Conservation (phyloP, 495 filamentous ascomycete species). For the Durotheca rogersii region DNA sequence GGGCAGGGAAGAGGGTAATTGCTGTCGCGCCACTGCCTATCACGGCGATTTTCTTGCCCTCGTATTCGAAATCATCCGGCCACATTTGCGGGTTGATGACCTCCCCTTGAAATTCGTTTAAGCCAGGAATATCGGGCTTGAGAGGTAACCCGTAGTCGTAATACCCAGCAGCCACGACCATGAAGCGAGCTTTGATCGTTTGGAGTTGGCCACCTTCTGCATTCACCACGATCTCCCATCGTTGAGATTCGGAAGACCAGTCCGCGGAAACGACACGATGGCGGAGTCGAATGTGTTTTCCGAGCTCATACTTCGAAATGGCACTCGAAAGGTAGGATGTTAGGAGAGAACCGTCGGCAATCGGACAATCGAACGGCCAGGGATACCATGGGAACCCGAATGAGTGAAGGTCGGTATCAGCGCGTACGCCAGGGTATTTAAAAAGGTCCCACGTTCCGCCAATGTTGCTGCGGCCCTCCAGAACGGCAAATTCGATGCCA, state of each 20-base stretch:
- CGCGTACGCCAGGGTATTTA: not conserved
- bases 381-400: slow-evolving; percentile 42
- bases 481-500: not conserved
- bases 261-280: slow-evolving; percentile 57
- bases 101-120: slow-evolving; percentile 57
- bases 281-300: slow-evolving; percentile 59
- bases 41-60: slow-evolving; percentile 52
- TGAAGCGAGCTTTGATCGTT: too few relatives aligned
- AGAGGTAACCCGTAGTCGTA: slow-evolving; percentile 64
- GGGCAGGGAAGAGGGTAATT: slow-evolving; percentile 54
- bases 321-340: slow-evolving; percentile 59
- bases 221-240: slow-evolving; percentile 61
- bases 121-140: slow-evolving; percentile 56
- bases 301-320: slow-evolving; percentile 59
- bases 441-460: not conserved
- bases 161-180: slow-evolving; percentile 67
- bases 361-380: slow-evolving; percentile 59
- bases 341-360: slow-evolving; percentile 62
- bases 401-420: not conserved
- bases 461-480: not conserved
- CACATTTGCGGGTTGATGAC: slow-evolving; percentile 66
- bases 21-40: slow-evolving; percentile 62
- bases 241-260: slow-evolving; percentile 60
- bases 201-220: slow-evolving; percentile 47
- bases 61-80: slow-evolving; percentile 53